Percentiles rank a stretch among this genome's conserved stretches.
phyloP scores from a whole-genome alignment of 805 yeast genomes.

The Maudiozyma bulderi region DNA sequence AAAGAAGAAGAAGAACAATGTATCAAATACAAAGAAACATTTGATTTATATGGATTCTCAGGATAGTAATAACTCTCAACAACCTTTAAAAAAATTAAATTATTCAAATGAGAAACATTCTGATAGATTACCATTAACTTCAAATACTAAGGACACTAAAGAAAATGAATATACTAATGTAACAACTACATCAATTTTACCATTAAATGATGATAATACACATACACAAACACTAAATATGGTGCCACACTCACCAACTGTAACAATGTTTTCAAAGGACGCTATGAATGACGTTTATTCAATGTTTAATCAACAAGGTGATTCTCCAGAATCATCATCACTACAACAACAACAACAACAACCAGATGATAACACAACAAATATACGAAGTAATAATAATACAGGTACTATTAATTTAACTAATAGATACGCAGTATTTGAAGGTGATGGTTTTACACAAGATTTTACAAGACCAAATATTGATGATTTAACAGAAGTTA shows the following conservation, averaged over 20 bases:
- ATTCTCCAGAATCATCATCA: neutral
- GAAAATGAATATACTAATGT: conserved; percentile 3
- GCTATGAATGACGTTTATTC: conserved; percentile 65
- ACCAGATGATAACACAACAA: neutral
- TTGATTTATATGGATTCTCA: neutral
- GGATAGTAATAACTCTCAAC: too few relatives aligned
- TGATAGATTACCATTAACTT: neutral
- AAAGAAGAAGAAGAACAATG: neutral
- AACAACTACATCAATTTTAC: conserved; percentile 35
- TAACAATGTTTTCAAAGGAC: conserved; percentile 64
- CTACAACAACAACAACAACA: neutral
- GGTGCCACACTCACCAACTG: conserved; percentile 52
- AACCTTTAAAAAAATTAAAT: neutral
- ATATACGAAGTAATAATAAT: conserved; percentile 6
- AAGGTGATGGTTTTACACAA: conserved; percentile 31
- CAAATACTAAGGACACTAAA: neutral
- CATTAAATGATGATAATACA: conserved; percentile 33
- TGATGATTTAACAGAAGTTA: conserved; percentile 32
- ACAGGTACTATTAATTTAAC: conserved; percentile 11
- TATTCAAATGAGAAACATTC: neutral
- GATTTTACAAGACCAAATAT: conserved; percentile 27
- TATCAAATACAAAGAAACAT: neutral
- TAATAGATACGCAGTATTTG: conserved; percentile 18
- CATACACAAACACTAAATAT: neutral
- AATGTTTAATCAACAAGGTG: conserved; percentile 52